These are phyloP conservation scores for Talaromyces trachyspermus DNA, from an alignment of 495 filamentous ascomycete genomes.

Conservation along the genomic window DNA sequence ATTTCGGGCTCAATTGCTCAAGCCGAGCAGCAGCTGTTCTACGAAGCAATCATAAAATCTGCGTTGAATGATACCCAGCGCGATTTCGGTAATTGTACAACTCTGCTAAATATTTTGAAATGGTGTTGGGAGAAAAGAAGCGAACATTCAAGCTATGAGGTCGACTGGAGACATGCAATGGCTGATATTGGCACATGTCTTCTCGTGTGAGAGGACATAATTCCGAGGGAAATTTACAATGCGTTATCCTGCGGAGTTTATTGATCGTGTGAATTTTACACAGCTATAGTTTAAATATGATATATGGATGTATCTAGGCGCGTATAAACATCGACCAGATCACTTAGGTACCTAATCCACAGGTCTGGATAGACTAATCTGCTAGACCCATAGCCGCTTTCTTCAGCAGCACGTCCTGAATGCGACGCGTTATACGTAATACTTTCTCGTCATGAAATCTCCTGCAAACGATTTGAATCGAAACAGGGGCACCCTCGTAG, in stretches of 20 bases:
- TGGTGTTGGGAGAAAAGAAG: background rate
- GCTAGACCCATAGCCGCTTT: background rate
- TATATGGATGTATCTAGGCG: too few relatives aligned
- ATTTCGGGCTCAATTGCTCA: background rate
- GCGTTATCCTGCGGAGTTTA: too few relatives aligned
- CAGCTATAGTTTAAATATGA: too few relatives aligned
- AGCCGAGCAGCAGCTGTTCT: background rate
- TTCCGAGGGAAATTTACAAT: too few relatives aligned
- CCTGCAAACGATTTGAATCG: conserved; percentile 32
- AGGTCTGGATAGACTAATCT: background rate
- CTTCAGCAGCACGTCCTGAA: background rate
- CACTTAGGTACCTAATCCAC: too few relatives aligned
- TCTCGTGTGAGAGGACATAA: conserved; percentile 1
- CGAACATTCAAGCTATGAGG: too few relatives aligned
- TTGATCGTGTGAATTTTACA: too few relatives aligned
- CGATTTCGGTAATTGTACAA: conserved; percentile 2
- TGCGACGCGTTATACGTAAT: background rate
- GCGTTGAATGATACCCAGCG: background rate
- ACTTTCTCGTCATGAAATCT: conserved; percentile 39
- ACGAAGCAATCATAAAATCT: background rate
- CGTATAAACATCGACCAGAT: too few relatives aligned
- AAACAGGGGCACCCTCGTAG: conserved; percentile 19
- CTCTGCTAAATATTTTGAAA: background rate
- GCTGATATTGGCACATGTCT: background rate
- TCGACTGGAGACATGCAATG: background rate